Evolutionary conservation across 495 filamentous ascomycete species (phyloP).

Genomic region (Neurospora sp.): DNA sequence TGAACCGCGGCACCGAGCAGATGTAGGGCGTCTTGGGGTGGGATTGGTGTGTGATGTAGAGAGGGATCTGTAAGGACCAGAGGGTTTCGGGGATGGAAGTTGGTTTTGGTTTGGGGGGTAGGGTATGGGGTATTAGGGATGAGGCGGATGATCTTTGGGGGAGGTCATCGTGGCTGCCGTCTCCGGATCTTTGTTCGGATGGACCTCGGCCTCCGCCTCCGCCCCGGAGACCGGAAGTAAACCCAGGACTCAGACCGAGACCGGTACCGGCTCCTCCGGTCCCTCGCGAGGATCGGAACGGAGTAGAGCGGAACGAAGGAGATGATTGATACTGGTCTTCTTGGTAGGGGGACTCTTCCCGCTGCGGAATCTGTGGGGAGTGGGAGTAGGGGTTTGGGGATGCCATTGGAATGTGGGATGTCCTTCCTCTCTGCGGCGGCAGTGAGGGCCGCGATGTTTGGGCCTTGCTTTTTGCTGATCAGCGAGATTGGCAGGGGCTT

Average conservation of each 20-base stretch:
- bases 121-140: neutral
- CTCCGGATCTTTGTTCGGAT: neutral
- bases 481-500: neutral
- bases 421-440: neutral
- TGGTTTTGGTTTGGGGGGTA: constrained; percentile 4
- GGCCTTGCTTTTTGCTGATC: neutral
- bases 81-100: constrained; percentile 31
- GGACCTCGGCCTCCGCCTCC: neutral
- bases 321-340: neutral
- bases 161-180: neutral
- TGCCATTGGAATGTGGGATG: neutral
- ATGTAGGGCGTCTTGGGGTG: constrained; percentile 34
- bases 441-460: neutral
- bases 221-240: neutral
- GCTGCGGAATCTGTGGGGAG: neutral
- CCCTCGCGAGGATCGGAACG: neutral
- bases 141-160: neutral
- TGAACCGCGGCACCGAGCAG: constrained; percentile 54
- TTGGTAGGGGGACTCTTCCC: neutral
- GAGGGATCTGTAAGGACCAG: constrained; percentile 41
- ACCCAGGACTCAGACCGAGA: neutral
- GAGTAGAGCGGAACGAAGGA: neutral
- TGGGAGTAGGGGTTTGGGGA: neutral
- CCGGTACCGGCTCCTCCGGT: neutral
- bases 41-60: constrained; percentile 39